A percentile compares a stretch with the other conserved stretches of the same genome.
Conservation (phyloP, 2,329 filamentous ascomycete genomes). For the Aspergillus sp. region DNA sequence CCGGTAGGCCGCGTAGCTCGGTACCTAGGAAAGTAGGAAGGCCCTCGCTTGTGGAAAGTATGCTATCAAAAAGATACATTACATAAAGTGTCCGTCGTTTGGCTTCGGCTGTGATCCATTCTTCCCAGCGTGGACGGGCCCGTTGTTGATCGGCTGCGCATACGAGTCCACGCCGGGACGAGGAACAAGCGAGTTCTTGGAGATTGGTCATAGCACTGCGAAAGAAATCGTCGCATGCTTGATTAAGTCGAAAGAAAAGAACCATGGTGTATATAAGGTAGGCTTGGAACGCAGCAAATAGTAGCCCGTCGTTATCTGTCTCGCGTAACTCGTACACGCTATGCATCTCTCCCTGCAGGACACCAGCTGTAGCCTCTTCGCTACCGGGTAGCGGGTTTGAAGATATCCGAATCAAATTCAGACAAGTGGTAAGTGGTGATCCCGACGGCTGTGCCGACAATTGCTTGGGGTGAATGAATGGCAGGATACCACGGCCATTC, state of each 20-base stretch:
- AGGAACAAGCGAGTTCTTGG: conserved; percentile 41
- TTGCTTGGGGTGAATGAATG: conserved; percentile 41
- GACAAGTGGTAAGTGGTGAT: conserved; percentile 34
- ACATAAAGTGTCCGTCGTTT: conserved; percentile 45
- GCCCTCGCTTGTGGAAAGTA: conserved; percentile 40
- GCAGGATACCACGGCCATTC: conserved; percentile 32
- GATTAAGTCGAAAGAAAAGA: conserved; percentile 35
- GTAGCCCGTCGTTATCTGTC: conserved; percentile 15
- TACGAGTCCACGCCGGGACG: conserved; percentile 34
- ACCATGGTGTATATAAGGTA: conserved; percentile 45
- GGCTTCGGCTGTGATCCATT: conserved; percentile 46
- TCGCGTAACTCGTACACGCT: conserved; percentile 13
- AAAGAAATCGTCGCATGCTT: conserved; percentile 24
- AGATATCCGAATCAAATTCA: conserved; percentile 37
- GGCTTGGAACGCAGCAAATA: conserved; percentile 43
- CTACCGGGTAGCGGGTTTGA: conserved; percentile 17
- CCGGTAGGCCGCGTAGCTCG: conserved; percentile 42
- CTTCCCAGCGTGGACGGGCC: conserved; percentile 41
- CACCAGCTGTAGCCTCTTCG: conserved; percentile 20
- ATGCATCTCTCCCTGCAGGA: conserved; percentile 40
- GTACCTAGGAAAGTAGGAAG: conserved; percentile 42
- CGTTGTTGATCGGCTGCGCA: conserved; percentile 36
- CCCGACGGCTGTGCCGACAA: conserved; percentile 13
- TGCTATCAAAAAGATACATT: conserved; percentile 48
- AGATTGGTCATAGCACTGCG: conserved; percentile 42